Evolutionary conservation across 2,329 filamentous ascomycete species (phyloP).

Genomic region (Nothomitra cinnamomea): DNA sequence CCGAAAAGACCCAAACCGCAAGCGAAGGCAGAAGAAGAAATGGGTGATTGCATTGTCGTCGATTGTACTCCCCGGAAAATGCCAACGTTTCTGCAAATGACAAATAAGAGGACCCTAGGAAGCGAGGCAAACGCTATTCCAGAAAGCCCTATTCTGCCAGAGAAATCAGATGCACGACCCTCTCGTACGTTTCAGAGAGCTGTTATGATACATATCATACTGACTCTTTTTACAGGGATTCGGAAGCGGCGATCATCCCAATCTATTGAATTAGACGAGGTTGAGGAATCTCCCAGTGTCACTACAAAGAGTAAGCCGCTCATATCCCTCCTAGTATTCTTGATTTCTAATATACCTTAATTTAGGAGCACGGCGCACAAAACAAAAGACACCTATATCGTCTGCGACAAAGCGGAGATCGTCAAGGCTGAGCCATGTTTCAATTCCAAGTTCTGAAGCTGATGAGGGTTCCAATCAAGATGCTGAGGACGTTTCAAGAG

Average conservation of each 20-base stretch:
- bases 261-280: not conserved
- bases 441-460: not conserved
- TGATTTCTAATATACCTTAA: not conserved
- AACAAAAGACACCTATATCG: not conserved
- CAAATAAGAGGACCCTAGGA: not conserved
- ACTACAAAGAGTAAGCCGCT: not conserved
- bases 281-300: not conserved
- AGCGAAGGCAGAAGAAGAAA: not conserved
- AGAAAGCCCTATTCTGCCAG: not conserved
- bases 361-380: not conserved
- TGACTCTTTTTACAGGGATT: not conserved
- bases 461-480: not conserved
- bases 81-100: not conserved
- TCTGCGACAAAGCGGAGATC: not conserved
- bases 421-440: not conserved
- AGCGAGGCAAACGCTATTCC: not conserved
- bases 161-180: not conserved
- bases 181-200: not conserved
- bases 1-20: not conserved
- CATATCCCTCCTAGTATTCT: not conserved
- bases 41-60: slow-evolving; percentile 2
- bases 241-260: not conserved
- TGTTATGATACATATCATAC: not conserved
- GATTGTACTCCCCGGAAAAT: not conserved
- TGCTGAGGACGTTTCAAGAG: not conserved